Conservation (phyloP, 2,329 filamentous ascomycete genomes). For the Alternaria triticimaculans region DNA sequence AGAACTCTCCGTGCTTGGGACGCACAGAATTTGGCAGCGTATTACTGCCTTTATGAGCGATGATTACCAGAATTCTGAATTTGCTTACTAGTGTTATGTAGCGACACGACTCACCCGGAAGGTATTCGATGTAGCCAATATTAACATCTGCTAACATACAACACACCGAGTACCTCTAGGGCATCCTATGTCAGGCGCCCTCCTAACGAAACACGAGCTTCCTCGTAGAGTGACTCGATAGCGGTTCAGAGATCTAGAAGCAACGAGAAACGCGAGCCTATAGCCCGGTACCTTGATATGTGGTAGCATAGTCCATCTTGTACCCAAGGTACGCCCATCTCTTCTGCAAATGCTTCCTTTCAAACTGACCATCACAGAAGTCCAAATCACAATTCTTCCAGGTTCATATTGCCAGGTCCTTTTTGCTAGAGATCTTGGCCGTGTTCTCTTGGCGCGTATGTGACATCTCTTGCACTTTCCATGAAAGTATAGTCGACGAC, state of each 20-base stretch:
- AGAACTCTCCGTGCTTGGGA: background rate
- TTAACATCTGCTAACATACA: background rate
- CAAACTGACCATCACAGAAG: background rate
- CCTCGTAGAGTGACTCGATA: background rate
- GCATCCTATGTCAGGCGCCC: background rate
- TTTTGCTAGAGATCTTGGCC: background rate
- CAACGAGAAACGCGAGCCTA: background rate
- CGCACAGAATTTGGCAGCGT: background rate
- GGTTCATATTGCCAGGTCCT: background rate
- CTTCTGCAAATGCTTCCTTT: background rate
- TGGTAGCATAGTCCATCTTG: background rate
- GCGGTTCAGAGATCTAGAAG: background rate
- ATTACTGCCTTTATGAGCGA: accelerated
- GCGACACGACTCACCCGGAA: background rate
- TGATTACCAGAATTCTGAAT: background rate
- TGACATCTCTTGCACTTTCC: background rate
- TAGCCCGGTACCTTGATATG: no score
- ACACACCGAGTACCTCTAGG: background rate
- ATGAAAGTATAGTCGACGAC: background rate
- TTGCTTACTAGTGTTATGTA: background rate
- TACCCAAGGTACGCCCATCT: background rate
- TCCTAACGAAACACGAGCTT: background rate
- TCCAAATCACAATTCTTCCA: background rate
- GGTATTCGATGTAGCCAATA: background rate
- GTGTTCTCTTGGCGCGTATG: background rate